These are phyloP conservation scores for Pythium rishiriense DNA, from an alignment of 352 stramenopile genomes.

Conservation along the genomic window DNA sequence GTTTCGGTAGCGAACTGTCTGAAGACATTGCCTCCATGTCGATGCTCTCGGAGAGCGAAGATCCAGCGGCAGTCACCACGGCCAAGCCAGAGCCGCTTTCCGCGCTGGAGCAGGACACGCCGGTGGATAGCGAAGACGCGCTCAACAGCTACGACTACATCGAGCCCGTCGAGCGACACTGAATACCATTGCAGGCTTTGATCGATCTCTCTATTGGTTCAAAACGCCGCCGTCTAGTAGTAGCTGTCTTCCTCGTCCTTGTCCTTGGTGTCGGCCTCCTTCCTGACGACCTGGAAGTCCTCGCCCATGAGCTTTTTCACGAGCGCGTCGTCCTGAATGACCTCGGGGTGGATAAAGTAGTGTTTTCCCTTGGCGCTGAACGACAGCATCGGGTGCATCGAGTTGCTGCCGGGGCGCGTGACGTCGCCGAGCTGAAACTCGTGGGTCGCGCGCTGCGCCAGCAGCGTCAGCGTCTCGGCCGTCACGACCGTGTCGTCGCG, in stretches of 20 bases:
- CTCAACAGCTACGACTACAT: constrained; percentile 89
- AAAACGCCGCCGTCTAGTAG: too few species aligned
- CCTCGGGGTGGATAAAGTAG: constrained; percentile 85
- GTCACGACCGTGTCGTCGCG: constrained; percentile 35
- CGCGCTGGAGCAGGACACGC: constrained; percentile 38
- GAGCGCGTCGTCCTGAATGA: constrained; percentile 56
- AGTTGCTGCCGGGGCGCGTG: constrained; percentile 38
- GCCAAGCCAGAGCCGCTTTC: background rate
- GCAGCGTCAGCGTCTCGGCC: constrained; percentile 72
- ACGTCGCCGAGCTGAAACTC: constrained; percentile 69
- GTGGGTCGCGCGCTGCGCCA: constrained; percentile 52
- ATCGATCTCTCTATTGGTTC: background rate
- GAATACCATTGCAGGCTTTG: background rate
- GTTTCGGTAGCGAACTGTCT: constrained; percentile 51
- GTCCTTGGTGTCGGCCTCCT: constrained; percentile 1
- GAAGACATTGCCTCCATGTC: constrained; percentile 62
- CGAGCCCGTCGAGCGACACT: constrained; percentile 59
- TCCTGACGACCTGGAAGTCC: constrained; percentile 32
- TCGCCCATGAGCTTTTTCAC: constrained; percentile 57
- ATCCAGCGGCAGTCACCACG: constrained; percentile 18
- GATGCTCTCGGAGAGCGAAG: constrained; percentile 52
- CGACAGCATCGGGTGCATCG: constrained; percentile 85
- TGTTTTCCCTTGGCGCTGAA: constrained; percentile 66
- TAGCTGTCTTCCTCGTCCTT: constrained; percentile 24
- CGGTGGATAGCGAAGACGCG: constrained; percentile 57